These are phyloP conservation scores for Punctularia strigosozonata DNA, from an alignment of 768 basidiomycete genomes.

Conservation along the genomic window DNA sequence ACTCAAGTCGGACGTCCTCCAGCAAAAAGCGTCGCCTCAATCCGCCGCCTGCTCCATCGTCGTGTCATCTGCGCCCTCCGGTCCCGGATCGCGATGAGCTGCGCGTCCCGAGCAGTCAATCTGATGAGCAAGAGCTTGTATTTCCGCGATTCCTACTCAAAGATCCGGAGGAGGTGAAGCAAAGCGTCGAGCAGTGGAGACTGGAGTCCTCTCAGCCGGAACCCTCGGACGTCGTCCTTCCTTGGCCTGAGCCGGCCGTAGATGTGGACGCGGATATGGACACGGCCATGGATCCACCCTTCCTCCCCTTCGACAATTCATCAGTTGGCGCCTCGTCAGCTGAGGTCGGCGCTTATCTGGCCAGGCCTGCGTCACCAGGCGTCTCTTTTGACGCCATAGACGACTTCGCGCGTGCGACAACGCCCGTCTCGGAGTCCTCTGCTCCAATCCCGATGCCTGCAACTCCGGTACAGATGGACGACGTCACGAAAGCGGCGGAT, in stretches of 20 bases:
- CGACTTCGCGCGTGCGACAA: slow-evolving; percentile 14
- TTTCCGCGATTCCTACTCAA: slow-evolving; percentile 15
- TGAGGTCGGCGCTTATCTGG: slow-evolving; percentile 7
- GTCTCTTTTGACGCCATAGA: not conserved
- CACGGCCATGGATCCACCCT: slow-evolving; percentile 10
- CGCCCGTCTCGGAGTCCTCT: slow-evolving; percentile 10
- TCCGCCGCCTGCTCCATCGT: not conserved
- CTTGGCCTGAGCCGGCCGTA: slow-evolving; percentile 4
- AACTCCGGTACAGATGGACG: slow-evolving; percentile 20
- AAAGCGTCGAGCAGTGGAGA: slow-evolving; percentile 33
- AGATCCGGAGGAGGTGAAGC: slow-evolving; percentile 17
- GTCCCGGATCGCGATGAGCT: slow-evolving; percentile 17
- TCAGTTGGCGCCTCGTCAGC: slow-evolving; percentile 2
- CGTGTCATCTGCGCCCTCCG: slow-evolving; percentile 2
- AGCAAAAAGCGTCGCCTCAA: slow-evolving; percentile 7
- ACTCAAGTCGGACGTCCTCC: slow-evolving; percentile 1
- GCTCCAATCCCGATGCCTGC: slow-evolving; percentile 13
- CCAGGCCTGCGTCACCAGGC: not conserved
- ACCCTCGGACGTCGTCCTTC: not conserved
- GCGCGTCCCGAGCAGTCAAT: slow-evolving; percentile 53
- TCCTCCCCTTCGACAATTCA: slow-evolving; percentile 7
- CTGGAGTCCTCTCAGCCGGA: slow-evolving; percentile 13
- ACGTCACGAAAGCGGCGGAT: slow-evolving; percentile 34
- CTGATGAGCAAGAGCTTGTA: slow-evolving; percentile 48
- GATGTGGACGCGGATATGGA: slow-evolving; percentile 3